Base-by-base conservation (phyloP, 495 filamentous ascomycete species). In the Xylaria longipes region DNA sequence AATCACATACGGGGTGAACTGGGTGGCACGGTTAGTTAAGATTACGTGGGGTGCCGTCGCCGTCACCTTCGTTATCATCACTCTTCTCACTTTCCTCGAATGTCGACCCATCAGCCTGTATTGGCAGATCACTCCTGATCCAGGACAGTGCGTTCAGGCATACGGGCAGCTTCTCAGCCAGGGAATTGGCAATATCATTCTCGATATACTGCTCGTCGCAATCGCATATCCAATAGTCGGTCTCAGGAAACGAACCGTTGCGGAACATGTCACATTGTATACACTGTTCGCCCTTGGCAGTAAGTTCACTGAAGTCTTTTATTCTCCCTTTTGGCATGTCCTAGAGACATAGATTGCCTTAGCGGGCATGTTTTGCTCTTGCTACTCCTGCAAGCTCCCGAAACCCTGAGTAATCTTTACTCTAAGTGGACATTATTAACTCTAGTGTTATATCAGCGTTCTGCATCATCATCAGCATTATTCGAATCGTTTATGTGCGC, bases 71-170 rank as follows among this genome's bases (percentile, higher is more conserved):
- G 33, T 83, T 37, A 77, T 74, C 12, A 74, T 80, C 41, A 77
- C 82, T 58, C 68, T 81, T 12, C 75, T 80, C 52, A 83, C 80
- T 0, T 85, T 86, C 71, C 79, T 79, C 15, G 84, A 86, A 71
- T 86, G 84, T 71, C 77, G 77, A 33, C 84, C 83, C 11, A 76
- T 86, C 57, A 65, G 75, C 35, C 72, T 82, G 15, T 86, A 85
- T 68, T 86, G 82, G 82, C 80, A 82, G 64, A 73, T 83, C 29
- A 68, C 80, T 3, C 82, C 82, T 8, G 75, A 83, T 70, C 82
- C 84, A 63, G 83, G 81, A 57, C 57, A 67, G 5, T 86, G 84
- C 68, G 80, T 79, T 15, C 72, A 78, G 56, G 84, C 83, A 11
- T 77, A 82, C 46, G 75, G 72, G 17, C 82, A 85, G 56, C 69